These are phyloP conservation scores for Ophiocordyceps robertsii DNA, from an alignment of 2,329 filamentous ascomycete species.

Conservation along the genomic window DNA sequence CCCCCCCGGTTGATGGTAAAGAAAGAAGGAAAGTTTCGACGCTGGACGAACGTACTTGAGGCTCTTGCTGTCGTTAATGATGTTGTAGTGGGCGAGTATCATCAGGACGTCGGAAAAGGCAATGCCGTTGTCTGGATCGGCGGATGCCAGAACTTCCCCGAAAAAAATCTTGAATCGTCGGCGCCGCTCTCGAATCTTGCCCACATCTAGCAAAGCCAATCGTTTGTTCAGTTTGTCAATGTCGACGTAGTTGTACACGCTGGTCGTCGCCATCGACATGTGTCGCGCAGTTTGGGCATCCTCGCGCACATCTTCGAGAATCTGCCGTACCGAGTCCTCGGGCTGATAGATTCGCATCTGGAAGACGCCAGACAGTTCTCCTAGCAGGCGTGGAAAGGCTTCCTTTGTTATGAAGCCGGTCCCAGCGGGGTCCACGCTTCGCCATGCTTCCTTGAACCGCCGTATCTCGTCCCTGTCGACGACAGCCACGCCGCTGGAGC, in stretches of 20 bases:
- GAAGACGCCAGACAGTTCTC: conserved; percentile 88
- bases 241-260: conserved; percentile 49
- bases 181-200: conserved; percentile 60
- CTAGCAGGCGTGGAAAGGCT: conserved; percentile 74
- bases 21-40: not conserved
- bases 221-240: conserved; percentile 62
- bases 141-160: conserved; percentile 88
- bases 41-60: conserved; percentile 44
- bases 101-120: conserved; percentile 86
- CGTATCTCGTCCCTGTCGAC: conserved; percentile 90
- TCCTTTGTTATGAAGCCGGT: conserved; percentile 86
- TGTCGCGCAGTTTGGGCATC: conserved; percentile 40
- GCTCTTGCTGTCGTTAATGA: conserved; percentile 96
- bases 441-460: conserved; percentile 97
- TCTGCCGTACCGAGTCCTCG: conserved; percentile 73
- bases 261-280: conserved; percentile 37
- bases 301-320: conserved; percentile 72
- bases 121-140: conserved; percentile 79
- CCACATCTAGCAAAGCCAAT: conserved; percentile 59
- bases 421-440: conserved; percentile 83
- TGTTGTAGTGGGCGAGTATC: conserved; percentile 95
- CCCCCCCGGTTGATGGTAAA: no score
- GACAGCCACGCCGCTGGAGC: conserved; percentile 80
- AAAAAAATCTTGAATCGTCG: conserved; percentile 87
- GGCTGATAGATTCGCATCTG: conserved; percentile 93